phyloP scores from a whole-genome alignment of 768 basidiomycete genomes.

The Suillus occidentalis region DNA sequence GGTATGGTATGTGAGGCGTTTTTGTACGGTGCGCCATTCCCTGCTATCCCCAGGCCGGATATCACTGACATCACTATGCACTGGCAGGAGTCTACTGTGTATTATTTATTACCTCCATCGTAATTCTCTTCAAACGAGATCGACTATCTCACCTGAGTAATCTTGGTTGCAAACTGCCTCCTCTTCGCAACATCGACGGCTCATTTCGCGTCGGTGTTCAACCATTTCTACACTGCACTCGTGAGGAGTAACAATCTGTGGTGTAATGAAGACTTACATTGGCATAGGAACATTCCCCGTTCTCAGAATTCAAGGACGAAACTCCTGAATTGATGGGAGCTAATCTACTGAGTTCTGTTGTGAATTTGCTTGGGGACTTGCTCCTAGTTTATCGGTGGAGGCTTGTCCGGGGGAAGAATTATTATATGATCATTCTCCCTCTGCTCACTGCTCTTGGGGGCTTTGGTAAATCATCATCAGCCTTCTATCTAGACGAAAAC shows the following conservation, averaged over 20 bases:
- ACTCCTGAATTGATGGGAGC: constrained; percentile 20
- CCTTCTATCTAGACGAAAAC: not conserved
- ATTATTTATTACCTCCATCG: constrained; percentile 16
- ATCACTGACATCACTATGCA: not conserved
- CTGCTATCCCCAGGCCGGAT: too few species aligned
- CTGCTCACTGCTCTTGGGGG: constrained; percentile 24
- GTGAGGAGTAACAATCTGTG: constrained; percentile 15
- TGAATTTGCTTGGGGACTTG: constrained; percentile 22
- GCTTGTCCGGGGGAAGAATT: constrained; percentile 30
- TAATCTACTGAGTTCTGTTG: constrained; percentile 24
- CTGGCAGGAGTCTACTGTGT: constrained; percentile 12
- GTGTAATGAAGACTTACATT: not conserved
- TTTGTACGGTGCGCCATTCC: constrained; percentile 22
- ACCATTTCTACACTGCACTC: constrained; percentile 19
- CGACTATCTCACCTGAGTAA: not conserved
- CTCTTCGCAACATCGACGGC: constrained; percentile 20
- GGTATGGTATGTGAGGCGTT: constrained; percentile 27
- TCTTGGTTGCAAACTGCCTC: constrained; percentile 14
- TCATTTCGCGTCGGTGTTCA: constrained; percentile 21
- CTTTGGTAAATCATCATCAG: constrained; percentile 23
- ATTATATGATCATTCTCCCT: constrained; percentile 30
- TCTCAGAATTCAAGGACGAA: constrained; percentile 19
- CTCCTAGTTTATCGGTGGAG: constrained; percentile 36
- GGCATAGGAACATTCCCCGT: constrained; percentile 14
- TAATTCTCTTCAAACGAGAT: constrained; percentile 12